These are phyloP conservation scores for Dactylis glomerata DNA, from an alignment of 176 grass and related monocot genomes.

Conservation along the genomic window DNA sequence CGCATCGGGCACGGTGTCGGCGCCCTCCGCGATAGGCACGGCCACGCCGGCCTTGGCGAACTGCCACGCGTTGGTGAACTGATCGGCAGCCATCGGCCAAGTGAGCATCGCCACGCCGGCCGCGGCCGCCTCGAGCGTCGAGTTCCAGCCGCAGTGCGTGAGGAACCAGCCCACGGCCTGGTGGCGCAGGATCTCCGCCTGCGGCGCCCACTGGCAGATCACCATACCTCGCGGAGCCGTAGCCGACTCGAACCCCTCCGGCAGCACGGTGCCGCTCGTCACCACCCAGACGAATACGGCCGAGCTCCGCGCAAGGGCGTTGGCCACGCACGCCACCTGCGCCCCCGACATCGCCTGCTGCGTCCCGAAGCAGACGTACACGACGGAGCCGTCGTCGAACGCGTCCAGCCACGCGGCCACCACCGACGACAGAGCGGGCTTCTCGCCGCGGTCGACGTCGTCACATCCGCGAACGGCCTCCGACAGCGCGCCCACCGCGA, in stretches of 20 bases:
- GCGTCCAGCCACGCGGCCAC: constrained; percentile 50
- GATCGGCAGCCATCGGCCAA: constrained; percentile 64
- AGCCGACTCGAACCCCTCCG: constrained; percentile 34
- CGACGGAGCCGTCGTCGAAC: constrained; percentile 34
- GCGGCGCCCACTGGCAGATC: constrained; percentile 47
- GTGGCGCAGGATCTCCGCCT: constrained; percentile 54
- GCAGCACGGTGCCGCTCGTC: background rate
- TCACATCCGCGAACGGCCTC: background rate
- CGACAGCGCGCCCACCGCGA: constrained; percentile 51
- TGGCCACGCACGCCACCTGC: constrained; percentile 38
- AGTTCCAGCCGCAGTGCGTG: constrained; percentile 64
- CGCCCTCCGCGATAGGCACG: constrained; percentile 38
- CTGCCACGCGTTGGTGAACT: constrained; percentile 46
- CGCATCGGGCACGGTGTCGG: constrained; percentile 21
- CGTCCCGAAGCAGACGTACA: constrained; percentile 67
- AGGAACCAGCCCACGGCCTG: constrained; percentile 50
- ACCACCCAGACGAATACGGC: constrained; percentile 51
- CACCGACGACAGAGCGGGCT: background rate
- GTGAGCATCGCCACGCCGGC: constrained; percentile 51
- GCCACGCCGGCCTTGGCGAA: constrained; percentile 41
- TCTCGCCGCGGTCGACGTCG: constrained; percentile 17
- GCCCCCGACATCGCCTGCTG: constrained; percentile 18
- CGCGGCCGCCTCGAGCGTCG: constrained; percentile 38
- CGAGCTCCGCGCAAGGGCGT: constrained; percentile 37
- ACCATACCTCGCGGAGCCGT: constrained; percentile 29